These are phyloP conservation scores for Debaryomyces sp. DNA, from an alignment of 1,139 yeast species.

Conservation along the genomic window DNA sequence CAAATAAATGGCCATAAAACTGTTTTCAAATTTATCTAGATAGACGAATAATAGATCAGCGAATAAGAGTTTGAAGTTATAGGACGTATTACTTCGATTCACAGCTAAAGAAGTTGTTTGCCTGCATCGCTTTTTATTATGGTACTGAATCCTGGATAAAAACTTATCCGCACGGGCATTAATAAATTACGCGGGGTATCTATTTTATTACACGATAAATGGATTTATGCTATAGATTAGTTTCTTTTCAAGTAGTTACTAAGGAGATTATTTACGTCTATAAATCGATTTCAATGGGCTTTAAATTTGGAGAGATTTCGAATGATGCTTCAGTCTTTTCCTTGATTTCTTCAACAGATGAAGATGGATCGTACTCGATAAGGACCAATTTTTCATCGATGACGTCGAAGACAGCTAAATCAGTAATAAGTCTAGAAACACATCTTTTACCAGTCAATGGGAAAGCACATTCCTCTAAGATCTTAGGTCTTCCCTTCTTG, in stretches of 20 bases:
- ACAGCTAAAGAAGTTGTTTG: neutral
- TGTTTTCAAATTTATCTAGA: neutral
- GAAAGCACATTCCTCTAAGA: conserved; percentile 42
- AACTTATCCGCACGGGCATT: neutral
- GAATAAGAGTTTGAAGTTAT: neutral
- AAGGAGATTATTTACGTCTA: neutral
- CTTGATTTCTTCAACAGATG: conserved; percentile 36
- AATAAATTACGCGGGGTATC: conserved; percentile 1
- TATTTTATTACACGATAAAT: neutral
- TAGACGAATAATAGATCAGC: neutral
- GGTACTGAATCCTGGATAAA: conserved; percentile 2
- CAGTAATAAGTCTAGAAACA: conserved; percentile 51
- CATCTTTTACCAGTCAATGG: conserved; percentile 52
- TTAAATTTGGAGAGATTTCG: conserved; percentile 27
- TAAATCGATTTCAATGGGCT: neutral
- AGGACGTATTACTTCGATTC: neutral
- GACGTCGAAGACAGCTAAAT: conserved; percentile 52
- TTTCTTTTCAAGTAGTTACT: neutral
- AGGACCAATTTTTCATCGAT: conserved; percentile 36
- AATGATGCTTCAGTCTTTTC: conserved; percentile 45
- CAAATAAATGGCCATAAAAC: neutral
- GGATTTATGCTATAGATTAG: neutral
- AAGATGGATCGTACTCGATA: conserved; percentile 27
- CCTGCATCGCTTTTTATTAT: neutral
- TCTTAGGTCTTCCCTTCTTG: conserved; percentile 49